Percentiles rank a stretch among this genome's conserved stretches.
phyloP scores from a whole-genome alignment of 78 protist species.

The Dictyostelium intermedium region DNA sequence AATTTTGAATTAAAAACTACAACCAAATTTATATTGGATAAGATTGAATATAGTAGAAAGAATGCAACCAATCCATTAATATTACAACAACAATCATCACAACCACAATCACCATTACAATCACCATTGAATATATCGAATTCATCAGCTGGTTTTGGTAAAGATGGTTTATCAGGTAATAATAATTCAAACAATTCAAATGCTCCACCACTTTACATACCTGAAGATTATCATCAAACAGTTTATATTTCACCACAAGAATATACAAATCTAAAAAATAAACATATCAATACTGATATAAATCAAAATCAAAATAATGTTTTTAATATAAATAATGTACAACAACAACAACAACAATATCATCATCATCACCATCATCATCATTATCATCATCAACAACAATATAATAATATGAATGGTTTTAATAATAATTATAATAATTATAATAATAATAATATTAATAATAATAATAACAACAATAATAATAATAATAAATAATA shows the following conservation, averaged over 20 bases:
- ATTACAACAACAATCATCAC: constrained; percentile 11
- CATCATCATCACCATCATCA: too few species aligned
- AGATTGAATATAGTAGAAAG: constrained; percentile 2
- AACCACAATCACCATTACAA: constrained; percentile 16
- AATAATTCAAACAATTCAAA: background rate
- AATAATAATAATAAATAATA: too few species aligned
- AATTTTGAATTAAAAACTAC: constrained; percentile 36
- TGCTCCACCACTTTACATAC: background rate
- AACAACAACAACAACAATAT: too few species aligned
- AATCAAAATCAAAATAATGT: background rate
- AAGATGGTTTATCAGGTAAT: background rate
- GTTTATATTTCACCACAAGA: constrained; percentile 23
- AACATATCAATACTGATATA: background rate
- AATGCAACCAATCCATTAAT: constrained; percentile 18
- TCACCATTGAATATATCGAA: background rate
- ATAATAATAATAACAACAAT: too few species aligned
- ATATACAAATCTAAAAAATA: constrained; percentile 5
- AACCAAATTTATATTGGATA: constrained; percentile 28
- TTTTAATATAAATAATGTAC: background rate
- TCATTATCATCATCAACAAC: background rate
- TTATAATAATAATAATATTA: too few species aligned
- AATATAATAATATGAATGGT: background rate
- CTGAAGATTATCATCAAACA: constrained; percentile 3
- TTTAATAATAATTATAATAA: too few species aligned
- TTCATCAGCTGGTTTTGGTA: background rate